A percentile compares a stretch with the other conserved stretches of the same genome.
These are phyloP conservation scores for Eruca vesicaria DNA, from an alignment of 441 rosid species.

Conservation along the genomic window DNA sequence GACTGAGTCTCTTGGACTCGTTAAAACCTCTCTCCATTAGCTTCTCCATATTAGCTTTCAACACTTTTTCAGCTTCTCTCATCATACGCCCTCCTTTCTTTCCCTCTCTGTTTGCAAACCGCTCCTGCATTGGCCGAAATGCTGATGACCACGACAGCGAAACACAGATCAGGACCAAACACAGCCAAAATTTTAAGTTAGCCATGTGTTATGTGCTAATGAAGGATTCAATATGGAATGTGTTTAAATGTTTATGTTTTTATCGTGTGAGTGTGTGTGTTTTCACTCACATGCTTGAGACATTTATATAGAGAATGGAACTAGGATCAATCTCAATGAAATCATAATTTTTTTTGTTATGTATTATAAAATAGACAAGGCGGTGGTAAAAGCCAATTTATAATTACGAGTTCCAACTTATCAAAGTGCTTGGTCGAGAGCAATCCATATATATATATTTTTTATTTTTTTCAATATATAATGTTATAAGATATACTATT, in stretches of 20 bases:
- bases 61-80: slow-evolving; percentile 43
- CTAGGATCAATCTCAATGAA: slow-evolving; percentile 7
- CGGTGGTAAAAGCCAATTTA: slow-evolving; percentile 6
- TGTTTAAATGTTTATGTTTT: not conserved
- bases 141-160: slow-evolving; percentile 36
- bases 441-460: not conserved
- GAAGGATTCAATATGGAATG: not conserved
- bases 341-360: not conserved
- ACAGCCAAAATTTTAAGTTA: slow-evolving; percentile 28
- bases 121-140: slow-evolving; percentile 31
- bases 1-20: slow-evolving; percentile 50
- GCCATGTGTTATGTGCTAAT: slow-evolving; percentile 29
- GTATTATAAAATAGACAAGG: slow-evolving; percentile 20
- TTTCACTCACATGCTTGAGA: slow-evolving; percentile 7
- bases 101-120: slow-evolving; percentile 4
- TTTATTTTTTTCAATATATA: slow-evolving; percentile 9
- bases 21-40: slow-evolving; percentile 38
- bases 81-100: slow-evolving; percentile 35
- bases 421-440: slow-evolving; percentile 10
- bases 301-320: slow-evolving; percentile 32
- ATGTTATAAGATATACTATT: not conserved
- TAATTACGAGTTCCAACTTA: not conserved
- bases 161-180: slow-evolving; percentile 34
- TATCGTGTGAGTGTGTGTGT: not conserved
- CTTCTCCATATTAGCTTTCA: slow-evolving; percentile 47